Base-by-base conservation (phyloP, 345 rosid genomes). In the Jatropha curcas region DNA sequence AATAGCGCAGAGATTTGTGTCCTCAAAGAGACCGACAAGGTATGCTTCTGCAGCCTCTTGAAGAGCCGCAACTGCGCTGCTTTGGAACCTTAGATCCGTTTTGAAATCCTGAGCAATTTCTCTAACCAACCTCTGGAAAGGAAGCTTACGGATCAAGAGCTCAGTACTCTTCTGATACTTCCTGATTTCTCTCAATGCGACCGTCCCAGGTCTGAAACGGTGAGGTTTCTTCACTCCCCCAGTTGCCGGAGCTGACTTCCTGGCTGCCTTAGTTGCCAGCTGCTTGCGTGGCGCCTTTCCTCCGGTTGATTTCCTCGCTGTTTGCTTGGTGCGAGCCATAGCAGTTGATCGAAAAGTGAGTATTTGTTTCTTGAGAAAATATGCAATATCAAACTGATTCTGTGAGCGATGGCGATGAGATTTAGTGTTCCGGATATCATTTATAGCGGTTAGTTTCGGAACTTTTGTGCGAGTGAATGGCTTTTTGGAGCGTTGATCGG, bases 161-260 rank as follows among this genome's bases (percentile, higher is more conserved):
- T 75, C 78, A 2, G 78, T 75, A 48, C 78, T 75, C 62, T 75
- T 75, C 73, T 75, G 78, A 62, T 75, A 75, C 78, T 75, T 75
- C 61, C 78, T 60, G n/a, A 75, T 75, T 31, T 75, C 78, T 17
- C 78, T 52, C 52, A 75, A 19, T 2, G 78, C 78, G n/a, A 75
- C 78, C 2, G 78, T 75, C 10, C 78, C 78, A 1, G 73, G 78
- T 59, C 78, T 68, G 68, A 75, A 75, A 2, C 78, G 65, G 68
- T 75, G 78, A 0, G 78, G 78, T 72, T 75, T 75, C 78, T 75
- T 75, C 73, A 75, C 78, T 34, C 78, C 78, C 25, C 78, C 78
- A 24, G 78, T 75, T 12, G 78, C 78, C 7, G 78, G 78, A 24
- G 78, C 78, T 0, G 78, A 75, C 45, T 75, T 75, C 14, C 78